phyloP scores from a whole-genome alignment of 208 protist species.

The Wallacemonas sp. region DNA sequence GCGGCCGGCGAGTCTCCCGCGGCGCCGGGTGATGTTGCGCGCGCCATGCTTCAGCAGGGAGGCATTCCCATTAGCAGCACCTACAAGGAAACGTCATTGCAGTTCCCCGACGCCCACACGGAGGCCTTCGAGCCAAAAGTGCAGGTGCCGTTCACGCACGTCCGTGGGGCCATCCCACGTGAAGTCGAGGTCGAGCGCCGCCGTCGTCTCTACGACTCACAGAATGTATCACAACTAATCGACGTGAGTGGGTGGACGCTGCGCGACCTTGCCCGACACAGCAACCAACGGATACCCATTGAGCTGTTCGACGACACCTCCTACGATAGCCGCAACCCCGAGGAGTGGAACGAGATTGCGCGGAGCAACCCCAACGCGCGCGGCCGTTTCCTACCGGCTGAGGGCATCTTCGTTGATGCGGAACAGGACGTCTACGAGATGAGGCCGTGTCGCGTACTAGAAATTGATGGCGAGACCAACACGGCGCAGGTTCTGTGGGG shows the following conservation, averaged over 20 bases:
- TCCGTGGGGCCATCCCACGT: constrained; percentile 88
- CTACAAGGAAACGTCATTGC: constrained; percentile 74
- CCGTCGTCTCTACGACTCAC: constrained; percentile 88
- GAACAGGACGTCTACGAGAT: constrained; percentile 44
- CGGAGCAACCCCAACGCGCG: constrained; percentile 23
- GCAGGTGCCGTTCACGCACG: constrained; percentile 91
- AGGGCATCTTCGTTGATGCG: constrained; percentile 56
- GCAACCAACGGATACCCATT: constrained; percentile 79
- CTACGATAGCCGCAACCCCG: constrained; percentile 90
- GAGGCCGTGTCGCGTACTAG: constrained; percentile 82
- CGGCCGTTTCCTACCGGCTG: constrained; percentile 79
- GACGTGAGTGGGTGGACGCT: constrained; percentile 65
- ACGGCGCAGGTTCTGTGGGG: constrained; percentile 76
- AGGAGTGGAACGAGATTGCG: constrained; percentile 92
- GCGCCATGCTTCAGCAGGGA: not conserved
- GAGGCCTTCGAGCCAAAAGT: constrained; percentile 96
- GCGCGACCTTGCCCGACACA: constrained; percentile 56
- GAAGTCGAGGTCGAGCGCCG: constrained; percentile 95
- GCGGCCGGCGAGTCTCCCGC: not conserved
- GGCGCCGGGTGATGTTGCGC: not conserved
- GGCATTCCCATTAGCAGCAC: constrained; percentile 64
- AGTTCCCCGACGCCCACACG: constrained; percentile 74
- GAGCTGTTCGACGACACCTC: constrained; percentile 96
- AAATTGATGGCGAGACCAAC: constrained; percentile 70
- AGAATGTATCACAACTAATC: constrained; percentile 80